Evolutionary conservation across 306 rosid species (phyloP).

Genomic region (Notholithocarpus densiflorus): DNA sequence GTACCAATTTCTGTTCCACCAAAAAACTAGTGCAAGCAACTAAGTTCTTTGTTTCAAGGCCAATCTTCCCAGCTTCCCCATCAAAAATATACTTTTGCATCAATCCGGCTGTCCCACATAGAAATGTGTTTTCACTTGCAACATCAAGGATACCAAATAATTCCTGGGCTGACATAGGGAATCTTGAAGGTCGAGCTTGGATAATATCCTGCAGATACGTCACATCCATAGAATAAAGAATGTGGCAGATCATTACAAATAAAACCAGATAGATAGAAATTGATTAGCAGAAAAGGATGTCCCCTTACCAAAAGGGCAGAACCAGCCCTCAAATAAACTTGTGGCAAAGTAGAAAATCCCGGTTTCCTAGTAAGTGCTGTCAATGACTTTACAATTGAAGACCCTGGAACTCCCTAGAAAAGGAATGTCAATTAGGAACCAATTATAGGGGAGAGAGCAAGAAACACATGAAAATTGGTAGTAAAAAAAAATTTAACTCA

Average conservation of each 20-base stretch:
- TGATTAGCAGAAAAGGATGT: constrained; percentile 12
- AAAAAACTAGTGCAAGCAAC: constrained; percentile 81
- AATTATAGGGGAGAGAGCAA: background rate
- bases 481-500: background rate
- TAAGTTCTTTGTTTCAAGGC: constrained; percentile 71
- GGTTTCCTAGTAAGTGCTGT: constrained; percentile 46
- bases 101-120: constrained; percentile 60
- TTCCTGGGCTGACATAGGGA: constrained; percentile 63
- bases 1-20: constrained; percentile 82
- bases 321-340: constrained; percentile 78
- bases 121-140: constrained; percentile 80
- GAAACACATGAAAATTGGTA: background rate
- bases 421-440: constrained; percentile 25
- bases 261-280: constrained; percentile 14
- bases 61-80: constrained; percentile 72
- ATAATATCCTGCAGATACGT: constrained; percentile 61
- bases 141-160: constrained; percentile 68
- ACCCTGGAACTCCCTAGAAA: constrained; percentile 68
- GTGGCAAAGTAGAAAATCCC: constrained; percentile 53
- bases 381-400: constrained; percentile 59
- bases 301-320: constrained; percentile 71
- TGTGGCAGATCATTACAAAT: background rate
- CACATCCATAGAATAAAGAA: constrained; percentile 11
- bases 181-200: constrained; percentile 55
- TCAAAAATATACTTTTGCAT: constrained; percentile 69